Percentiles rank a stretch among this genome's conserved stretches.
phyloP scores from a whole-genome alignment of 2,329 filamentous ascomycete genomes.

The Fusarium pininemorale region DNA sequence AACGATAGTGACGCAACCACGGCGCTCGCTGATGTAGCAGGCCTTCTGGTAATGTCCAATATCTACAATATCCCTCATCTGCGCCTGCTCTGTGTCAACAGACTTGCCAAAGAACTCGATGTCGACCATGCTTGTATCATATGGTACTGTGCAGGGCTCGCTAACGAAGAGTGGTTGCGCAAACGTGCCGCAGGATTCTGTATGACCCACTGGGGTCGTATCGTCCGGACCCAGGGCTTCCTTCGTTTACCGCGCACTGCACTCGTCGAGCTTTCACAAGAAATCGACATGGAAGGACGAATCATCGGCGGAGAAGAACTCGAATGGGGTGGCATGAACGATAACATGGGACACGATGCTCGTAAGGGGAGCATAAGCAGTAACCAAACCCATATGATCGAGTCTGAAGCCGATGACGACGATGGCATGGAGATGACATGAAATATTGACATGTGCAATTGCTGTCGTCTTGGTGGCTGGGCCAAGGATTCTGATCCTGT shows the following conservation, averaged over 20 bases:
- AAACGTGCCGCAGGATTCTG: slow-evolving; percentile 89
- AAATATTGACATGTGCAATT: slow-evolving; percentile 2
- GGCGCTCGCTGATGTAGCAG: slow-evolving; percentile 85
- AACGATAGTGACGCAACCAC: slow-evolving; percentile 76
- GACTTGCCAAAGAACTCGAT: slow-evolving; percentile 89
- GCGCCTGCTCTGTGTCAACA: slow-evolving; percentile 88
- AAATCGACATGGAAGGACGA: slow-evolving; percentile 91
- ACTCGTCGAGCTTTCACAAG: slow-evolving; percentile 90
- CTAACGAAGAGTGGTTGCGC: slow-evolving; percentile 92
- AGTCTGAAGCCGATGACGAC: slow-evolving; percentile 68
- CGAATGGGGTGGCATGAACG: slow-evolving; percentile 60
- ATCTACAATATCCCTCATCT: slow-evolving; percentile 97
- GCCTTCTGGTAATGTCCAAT: slow-evolving; percentile 96
- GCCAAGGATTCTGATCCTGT: not conserved
- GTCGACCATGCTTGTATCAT: slow-evolving; percentile 94
- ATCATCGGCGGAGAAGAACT: slow-evolving; percentile 90
- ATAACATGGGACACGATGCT: slow-evolving; percentile 50
- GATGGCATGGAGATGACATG: slow-evolving; percentile 69
- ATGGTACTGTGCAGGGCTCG: slow-evolving; percentile 92
- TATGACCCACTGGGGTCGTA: slow-evolving; percentile 91
- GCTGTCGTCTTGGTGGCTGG: not conserved
- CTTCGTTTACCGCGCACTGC: slow-evolving; percentile 79
- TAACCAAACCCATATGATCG: slow-evolving; percentile 64
- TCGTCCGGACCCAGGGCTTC: slow-evolving; percentile 91
- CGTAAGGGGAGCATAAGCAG: slow-evolving; percentile 70